Base-by-base conservation (phyloP, 768 basidiomycete genomes). In the Dacryopinax primogenitus region DNA sequence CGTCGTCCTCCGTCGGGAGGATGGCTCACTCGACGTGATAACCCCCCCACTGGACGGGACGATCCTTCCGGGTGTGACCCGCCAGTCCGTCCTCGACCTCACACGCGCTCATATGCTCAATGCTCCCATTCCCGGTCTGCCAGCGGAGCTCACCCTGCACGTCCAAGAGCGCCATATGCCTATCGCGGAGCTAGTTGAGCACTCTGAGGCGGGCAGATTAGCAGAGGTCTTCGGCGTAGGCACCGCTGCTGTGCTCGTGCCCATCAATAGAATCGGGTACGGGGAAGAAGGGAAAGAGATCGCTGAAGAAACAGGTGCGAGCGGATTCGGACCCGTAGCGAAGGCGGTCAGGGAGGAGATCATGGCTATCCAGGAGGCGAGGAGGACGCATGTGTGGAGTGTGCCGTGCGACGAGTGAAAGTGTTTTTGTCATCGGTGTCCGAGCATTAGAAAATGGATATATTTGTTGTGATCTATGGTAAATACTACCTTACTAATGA, bases 11-110 rank as follows among this genome's bases (percentile, higher is more conserved):
- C 76, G 80, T 71, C 76, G 82, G 9, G 79, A 81, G 9, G 82
- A 86, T 68, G 86, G 83, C 1, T 86, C 78, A n/a, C 73, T 84
- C 66, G 92, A 97, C 73, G 80, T 96, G 63, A 79, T 91, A 68
- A 96, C 95, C 0, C 90, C 94, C 1, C 88, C 91, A 15, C 77
- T 96, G 66, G 91, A 89, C 72, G 92, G 93, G 62, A 87, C 90
- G 76, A 91, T 97, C 71, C 83, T 98, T 1, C 92, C 93, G 1
- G 92, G 94, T 47, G 84, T 97, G 28, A 96, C 93, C 6, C 85
- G 94, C 67, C 87, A 88, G 70, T 92, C 90, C 30, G 85, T 90
- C 44, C 81, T 96, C 37, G 71, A 79, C 0, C 85, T 97, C 45
- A 82, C 84, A 2, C 77, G 82, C 16, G 85, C 84, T 9, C 89